Percentiles rank a stretch among this genome's conserved stretches.
These are phyloP conservation scores for Colletotrichum musicola DNA, from an alignment of 2,329 filamentous ascomycete genomes.

Conservation along the genomic window DNA sequence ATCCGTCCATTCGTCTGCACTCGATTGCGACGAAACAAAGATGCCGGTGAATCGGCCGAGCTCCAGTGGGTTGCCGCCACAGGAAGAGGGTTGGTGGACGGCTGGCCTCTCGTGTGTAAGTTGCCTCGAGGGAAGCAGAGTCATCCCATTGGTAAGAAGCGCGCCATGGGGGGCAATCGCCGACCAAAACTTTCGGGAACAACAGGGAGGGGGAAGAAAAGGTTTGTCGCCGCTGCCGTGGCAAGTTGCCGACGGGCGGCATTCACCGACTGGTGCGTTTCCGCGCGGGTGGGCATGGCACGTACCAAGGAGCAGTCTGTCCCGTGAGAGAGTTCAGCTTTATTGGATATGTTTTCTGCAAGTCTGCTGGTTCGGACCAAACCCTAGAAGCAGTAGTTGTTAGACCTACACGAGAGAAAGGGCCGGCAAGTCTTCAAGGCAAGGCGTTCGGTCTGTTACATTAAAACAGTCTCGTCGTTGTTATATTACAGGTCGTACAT, in stretches of 20 bases:
- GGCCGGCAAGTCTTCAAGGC: too few species aligned
- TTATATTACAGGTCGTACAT: slow-evolving; percentile 12
- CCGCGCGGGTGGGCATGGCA: background rate
- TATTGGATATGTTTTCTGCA: slow-evolving; percentile 5
- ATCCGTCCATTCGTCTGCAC: too few species aligned
- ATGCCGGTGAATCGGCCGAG: slow-evolving; percentile 5
- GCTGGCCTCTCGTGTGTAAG: too few species aligned
- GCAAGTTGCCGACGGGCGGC: slow-evolving; percentile 1
- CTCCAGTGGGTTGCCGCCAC: background rate
- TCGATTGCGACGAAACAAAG: slow-evolving; percentile 17
- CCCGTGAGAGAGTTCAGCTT: slow-evolving; percentile 4
- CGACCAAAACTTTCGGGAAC: background rate
- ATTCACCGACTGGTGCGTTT: background rate
- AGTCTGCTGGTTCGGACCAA: too few species aligned
- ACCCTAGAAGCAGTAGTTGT: too few species aligned
- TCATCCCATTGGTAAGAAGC: background rate
- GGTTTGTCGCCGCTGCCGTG: background rate
- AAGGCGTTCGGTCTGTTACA: background rate
- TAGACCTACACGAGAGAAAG: too few species aligned
- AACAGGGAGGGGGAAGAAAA: background rate
- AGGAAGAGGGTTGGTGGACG: too few species aligned
- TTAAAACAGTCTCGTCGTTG: slow-evolving; percentile 8
- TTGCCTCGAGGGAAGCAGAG: background rate
- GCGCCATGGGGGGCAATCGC: background rate
- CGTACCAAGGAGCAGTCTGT: background rate